Evolutionary conservation across 2,329 filamentous ascomycete genomes (phyloP).

Genomic region (Fusarium drepaniforme): DNA sequence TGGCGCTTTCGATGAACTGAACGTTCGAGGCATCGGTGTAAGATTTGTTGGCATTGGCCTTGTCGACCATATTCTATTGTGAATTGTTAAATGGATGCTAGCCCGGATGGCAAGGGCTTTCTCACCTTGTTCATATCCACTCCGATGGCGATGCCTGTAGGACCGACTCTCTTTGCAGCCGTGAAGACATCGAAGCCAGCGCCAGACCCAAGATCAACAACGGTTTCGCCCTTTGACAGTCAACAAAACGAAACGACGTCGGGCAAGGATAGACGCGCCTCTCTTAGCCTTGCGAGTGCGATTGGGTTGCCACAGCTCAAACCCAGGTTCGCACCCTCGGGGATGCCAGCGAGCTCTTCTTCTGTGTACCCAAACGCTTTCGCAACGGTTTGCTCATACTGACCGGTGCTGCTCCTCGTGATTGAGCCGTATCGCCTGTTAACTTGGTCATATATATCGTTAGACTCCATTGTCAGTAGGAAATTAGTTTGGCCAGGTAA

Average conservation of each 20-base stretch:
- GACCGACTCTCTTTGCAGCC: slow-evolving; percentile 62
- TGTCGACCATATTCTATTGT: slow-evolving; percentile 66
- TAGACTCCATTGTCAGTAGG: neutral
- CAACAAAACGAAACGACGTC: neutral
- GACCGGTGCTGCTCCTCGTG: slow-evolving; percentile 41
- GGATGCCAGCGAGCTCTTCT: slow-evolving; percentile 58
- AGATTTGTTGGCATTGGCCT: slow-evolving; percentile 59
- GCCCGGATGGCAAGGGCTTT: neutral
- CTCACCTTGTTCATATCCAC: slow-evolving; percentile 70
- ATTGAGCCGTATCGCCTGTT: slow-evolving; percentile 49
- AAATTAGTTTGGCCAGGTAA: too few relatives aligned
- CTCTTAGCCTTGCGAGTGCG: slow-evolving; percentile 59
- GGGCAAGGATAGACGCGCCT: slow-evolving; percentile 46
- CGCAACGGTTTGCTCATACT: slow-evolving; percentile 57
- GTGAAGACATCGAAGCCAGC: slow-evolving; percentile 70
- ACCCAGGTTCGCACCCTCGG: slow-evolving; percentile 63
- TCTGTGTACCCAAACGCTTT: slow-evolving; percentile 65
- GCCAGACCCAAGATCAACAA: slow-evolving; percentile 69
- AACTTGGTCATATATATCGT: slow-evolving; percentile 12
- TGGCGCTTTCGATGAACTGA: slow-evolving; percentile 63
- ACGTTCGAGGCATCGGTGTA: slow-evolving; percentile 57
- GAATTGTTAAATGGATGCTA: neutral
- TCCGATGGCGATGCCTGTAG: slow-evolving; percentile 63
- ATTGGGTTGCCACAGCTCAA: slow-evolving; percentile 67
- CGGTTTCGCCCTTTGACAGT: slow-evolving; percentile 61